A percentile compares a stretch with the other conserved stretches of the same genome.
Conservation (phyloP, 495 filamentous ascomycete species). For the Neurospora tetrasperma region DNA sequence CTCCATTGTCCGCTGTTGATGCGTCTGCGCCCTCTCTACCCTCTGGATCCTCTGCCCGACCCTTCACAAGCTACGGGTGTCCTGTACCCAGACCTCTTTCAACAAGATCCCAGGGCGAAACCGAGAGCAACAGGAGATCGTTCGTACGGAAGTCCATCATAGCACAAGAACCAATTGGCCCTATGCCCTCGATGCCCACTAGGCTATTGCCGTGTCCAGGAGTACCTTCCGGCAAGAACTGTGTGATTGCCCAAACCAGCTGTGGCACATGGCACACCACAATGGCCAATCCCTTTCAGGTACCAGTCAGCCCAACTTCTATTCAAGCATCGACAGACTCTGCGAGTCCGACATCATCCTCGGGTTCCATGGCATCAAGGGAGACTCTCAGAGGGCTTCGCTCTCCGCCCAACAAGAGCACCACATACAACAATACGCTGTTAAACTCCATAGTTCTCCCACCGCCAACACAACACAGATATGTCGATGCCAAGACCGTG, state of each 20-base stretch:
- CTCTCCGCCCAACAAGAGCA: not conserved
- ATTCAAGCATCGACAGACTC: not conserved
- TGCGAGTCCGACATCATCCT: not conserved
- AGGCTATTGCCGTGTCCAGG: slow-evolving; percentile 8
- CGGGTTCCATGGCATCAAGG: not conserved
- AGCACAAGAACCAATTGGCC: not conserved
- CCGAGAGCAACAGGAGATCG: not conserved
- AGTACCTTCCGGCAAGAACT: not conserved
- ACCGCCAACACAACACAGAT: slow-evolving; percentile 1
- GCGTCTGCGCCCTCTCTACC: not conserved
- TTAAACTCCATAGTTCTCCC: slow-evolving; percentile 4
- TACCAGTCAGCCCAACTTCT: slow-evolving; percentile 2
- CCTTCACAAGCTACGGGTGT: not conserved
- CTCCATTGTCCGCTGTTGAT: not conserved
- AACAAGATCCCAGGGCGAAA: not conserved
- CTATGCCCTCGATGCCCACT: not conserved
- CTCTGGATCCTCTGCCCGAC: not conserved
- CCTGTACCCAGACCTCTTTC: not conserved
- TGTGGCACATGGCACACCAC: not conserved
- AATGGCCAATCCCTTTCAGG: not conserved
- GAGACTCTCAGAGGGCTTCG: not conserved
- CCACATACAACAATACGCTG: not conserved
- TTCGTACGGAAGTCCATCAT: not conserved
- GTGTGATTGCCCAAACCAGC: not conserved
- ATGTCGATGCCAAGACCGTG: not conserved